Percentiles rank a stretch among this genome's conserved stretches.
These are phyloP conservation scores for Brassica napus DNA, from an alignment of 345 rosid species.

Conservation along the genomic window DNA sequence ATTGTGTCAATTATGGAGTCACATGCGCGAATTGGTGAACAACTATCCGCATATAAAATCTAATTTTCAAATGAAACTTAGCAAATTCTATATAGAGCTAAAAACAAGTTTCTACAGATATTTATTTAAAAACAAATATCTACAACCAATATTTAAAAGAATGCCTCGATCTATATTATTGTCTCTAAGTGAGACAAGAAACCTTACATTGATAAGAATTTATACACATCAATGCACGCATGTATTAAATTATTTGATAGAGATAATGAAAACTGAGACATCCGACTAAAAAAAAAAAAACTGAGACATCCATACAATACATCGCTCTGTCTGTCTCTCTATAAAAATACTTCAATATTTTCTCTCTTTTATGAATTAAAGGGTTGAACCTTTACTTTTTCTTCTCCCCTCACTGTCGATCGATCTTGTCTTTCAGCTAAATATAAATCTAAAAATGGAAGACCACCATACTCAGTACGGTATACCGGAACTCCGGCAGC, in stretches of 20 bases:
- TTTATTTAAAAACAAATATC: not conserved
- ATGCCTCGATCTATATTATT: conserved; percentile 19
- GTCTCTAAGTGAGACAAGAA: conserved; percentile 39
- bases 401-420: not conserved
- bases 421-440: conserved; percentile 18
- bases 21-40: conserved; percentile 18
- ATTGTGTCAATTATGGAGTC: conserved; percentile 22
- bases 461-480: conserved; percentile 59
- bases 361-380: conserved; percentile 33
- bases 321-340: conserved; percentile 57
- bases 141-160: not conserved
- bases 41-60: not conserved
- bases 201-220: conserved; percentile 24
- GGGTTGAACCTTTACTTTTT: conserved; percentile 27
- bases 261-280: conserved; percentile 20
- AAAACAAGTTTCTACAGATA: not conserved
- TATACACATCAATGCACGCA: conserved; percentile 26
- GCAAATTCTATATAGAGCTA: not conserved
- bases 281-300: not conserved
- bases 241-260: conserved; percentile 30
- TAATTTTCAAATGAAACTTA: not conserved
- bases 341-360: conserved; percentile 35
- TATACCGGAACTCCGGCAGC: conserved; percentile 64
- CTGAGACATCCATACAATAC: not conserved
- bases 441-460: conserved; percentile 48